Base-by-base conservation (phyloP, 2,329 filamentous ascomycete species). In the Claviceps spartinae region DNA sequence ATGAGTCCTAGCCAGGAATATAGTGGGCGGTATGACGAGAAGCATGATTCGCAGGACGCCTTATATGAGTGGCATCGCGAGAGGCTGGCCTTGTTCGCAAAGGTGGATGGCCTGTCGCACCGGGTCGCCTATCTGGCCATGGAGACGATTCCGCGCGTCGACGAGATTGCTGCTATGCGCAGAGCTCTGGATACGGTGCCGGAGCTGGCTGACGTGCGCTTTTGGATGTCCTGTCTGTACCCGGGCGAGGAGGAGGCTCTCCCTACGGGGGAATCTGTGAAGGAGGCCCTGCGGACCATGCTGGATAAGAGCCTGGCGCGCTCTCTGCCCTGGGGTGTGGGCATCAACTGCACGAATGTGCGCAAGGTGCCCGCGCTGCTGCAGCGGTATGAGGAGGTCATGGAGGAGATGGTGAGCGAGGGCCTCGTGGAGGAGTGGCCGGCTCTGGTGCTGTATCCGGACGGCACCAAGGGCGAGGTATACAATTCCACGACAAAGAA, bases 271-370 rank as follows among this genome's bases (percentile, higher is more conserved):
- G 76, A 67, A 55, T 63, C 61, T 2, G 66, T 66, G 2, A 62
- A 65, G 22, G 56, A 61, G 5, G 63, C 65, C 5, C 60, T 70
- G 16, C 55, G 59, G 13, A 63, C 65, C 5, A 71, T 73, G 69
- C 60, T 75, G 2, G 62, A 64, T 38, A 59, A 56, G 0, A 48
- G 52, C 1, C 22, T 62, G 5, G 59, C 60, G 0, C 14, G 48
- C 1, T 58, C 55, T 4, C 55, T 64, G 3, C 82, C 82, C 0
- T 82, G 77, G 76, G 82, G 77, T 0, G 72, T 86, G 24, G 82
- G 83, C 1, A 75, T 86, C 60, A 86, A 86, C 64, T 86, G 82
- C 63, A 85, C 76, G 40, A 85, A 83, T 62, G 73, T 86, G 37
- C 71, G 75, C 48, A 81, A 84, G 62, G 69, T 87, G 34, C 73